Evolutionary conservation across 169 alveolate species (phyloP), one percentile per base, ranked within the genome.

Genomic region (Plasmodium fragile): DNA sequence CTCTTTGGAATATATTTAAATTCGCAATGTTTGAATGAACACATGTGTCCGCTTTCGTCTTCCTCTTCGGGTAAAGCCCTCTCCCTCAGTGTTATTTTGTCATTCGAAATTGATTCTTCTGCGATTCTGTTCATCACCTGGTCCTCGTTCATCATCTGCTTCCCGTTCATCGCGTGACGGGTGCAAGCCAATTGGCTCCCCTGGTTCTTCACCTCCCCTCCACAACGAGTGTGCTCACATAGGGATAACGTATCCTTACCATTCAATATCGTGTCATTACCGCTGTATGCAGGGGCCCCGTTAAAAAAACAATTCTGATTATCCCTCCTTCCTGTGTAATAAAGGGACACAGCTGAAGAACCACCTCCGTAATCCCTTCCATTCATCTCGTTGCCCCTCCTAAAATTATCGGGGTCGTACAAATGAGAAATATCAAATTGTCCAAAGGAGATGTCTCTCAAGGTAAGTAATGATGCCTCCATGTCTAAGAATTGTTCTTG

Each of bases 391-490:
- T 6, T 65, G 11, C 25, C 4, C 28, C 18, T 4, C 41, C 25
- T 65, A 18, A 65, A 65, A 65, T 5, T 16, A 25, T 6, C 8
- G 75, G 36, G n/a, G 18, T 39, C 22, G 25, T 30, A 18, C 77
- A 81, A 55, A 81, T 81, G 78, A n/a, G 45, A 52, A 55, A 49
- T 53, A 25, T 81, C 3, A 81, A 81, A 81, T 1, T 45, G 34
- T 39, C 11, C 41, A 11, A 55, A 22, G 16, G 89, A 41, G 18
- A 55, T 25, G 10, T 55, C 89, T 11, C 41, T 4, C 70, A 81
- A 55, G 36, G 89, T n/a, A 81, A 36, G 89, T 22, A 81, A 30
- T 1, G 89, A 81, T 28, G 89, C 89, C 41, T 81, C 71, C 89
- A 81, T 81, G 32, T 81, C 89, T 18, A 81, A 32, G 41, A 81